Evolutionary conservation across 352 stramenopile genomes (phyloP).

Genomic region (Discostella stelligera): DNA sequence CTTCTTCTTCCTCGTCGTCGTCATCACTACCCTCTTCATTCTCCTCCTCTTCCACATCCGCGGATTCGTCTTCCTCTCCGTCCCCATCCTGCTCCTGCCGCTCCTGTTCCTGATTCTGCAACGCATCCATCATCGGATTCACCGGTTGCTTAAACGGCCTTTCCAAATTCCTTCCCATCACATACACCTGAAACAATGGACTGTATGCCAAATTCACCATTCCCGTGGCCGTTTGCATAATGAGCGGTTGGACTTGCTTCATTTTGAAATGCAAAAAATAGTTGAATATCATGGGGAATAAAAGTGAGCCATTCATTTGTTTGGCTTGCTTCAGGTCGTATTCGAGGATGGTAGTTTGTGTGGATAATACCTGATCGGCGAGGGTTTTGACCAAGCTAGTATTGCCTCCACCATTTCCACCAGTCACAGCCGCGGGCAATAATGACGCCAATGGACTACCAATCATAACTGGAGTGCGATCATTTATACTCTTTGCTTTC

Average conservation of each 20-base stretch:
- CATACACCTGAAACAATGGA: conserved; percentile 80
- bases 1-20: conserved; percentile 12
- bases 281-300: conserved; percentile 73
- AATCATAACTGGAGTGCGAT: conserved; percentile 61
- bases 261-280: conserved; percentile 82
- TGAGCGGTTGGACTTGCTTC: conserved; percentile 71
- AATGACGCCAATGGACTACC: conserved; percentile 60
- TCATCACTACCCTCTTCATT: conserved; percentile 12
- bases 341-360: conserved; percentile 64
- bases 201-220: conserved; percentile 72
- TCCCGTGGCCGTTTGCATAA: conserved; percentile 65
- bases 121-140: conserved; percentile 22
- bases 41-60: conserved; percentile 15
- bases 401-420: conserved; percentile 4
- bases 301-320: conserved; percentile 59
- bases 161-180: conserved; percentile 75
- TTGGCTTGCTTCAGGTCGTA: conserved; percentile 75
- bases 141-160: conserved; percentile 60
- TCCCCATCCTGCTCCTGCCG: background rate
- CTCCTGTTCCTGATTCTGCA: conserved; percentile 11
- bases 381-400: conserved; percentile 70
- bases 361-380: conserved; percentile 66
- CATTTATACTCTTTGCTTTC: conserved; percentile 55
- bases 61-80: conserved; percentile 14
- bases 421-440: conserved; percentile 37